Evolutionary conservation across 176 grass and related monocot genomes (phyloP).

Genomic region (Canna indica): DNA sequence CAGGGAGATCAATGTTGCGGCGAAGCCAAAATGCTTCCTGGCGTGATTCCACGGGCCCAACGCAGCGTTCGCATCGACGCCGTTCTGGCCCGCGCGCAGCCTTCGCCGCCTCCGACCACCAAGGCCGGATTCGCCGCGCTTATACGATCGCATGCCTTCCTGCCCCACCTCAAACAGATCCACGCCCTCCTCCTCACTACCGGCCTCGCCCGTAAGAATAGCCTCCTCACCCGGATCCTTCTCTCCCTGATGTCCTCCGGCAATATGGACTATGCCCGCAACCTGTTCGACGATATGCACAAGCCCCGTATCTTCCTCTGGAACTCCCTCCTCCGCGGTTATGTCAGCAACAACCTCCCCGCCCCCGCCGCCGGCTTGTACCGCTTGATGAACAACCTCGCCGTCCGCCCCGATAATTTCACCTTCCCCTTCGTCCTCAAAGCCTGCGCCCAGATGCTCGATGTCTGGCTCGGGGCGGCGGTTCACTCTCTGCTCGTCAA

Average conservation of each 20-base stretch:
- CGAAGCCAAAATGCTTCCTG: not conserved
- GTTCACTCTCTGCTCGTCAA: conserved; percentile 4
- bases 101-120: not conserved
- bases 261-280: conserved; percentile 2
- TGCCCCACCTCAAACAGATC: not conserved
- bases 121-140: conserved; percentile 13
- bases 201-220: conserved; percentile 11
- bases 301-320: conserved; percentile 15
- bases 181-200: conserved; percentile 14
- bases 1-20: not conserved
- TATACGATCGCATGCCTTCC: not conserved
- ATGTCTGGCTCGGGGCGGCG: not conserved
- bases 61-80: conserved; percentile 5
- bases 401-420: conserved; percentile 15
- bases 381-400: conserved; percentile 3
- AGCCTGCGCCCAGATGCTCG: conserved; percentile 11
- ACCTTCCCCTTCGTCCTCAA: conserved; percentile 20
- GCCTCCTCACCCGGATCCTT: conserved; percentile 11
- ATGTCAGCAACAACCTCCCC: not conserved
- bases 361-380: not conserved
- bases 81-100: not conserved
- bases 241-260: conserved; percentile 1
- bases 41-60: not conserved
- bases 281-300: conserved; percentile 21
- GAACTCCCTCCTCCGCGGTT: conserved; percentile 20